phyloP scores from a whole-genome alignment of 768 basidiomycete genomes.

The Podaxis sp. region DNA sequence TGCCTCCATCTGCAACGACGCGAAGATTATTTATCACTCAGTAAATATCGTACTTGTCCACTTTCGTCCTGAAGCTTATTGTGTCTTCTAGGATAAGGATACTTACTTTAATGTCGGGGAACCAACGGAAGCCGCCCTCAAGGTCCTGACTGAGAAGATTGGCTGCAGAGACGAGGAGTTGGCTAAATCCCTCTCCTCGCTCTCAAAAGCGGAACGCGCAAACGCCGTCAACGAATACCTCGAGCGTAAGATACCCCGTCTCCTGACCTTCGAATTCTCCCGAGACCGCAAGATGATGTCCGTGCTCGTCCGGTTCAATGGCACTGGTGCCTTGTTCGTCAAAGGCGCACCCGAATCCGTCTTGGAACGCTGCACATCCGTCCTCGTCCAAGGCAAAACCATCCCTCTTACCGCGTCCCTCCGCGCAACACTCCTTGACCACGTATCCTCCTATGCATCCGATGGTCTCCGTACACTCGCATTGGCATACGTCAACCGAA shows the following conservation, averaged over 20 bases:
- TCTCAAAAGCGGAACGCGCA: constrained; percentile 63
- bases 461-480: constrained; percentile 90
- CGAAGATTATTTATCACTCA: constrained; percentile 80
- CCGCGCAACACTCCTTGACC: constrained; percentile 57
- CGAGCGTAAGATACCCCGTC: constrained; percentile 69
- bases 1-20: constrained; percentile 91
- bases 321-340: constrained; percentile 77
- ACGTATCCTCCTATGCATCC: constrained; percentile 71
- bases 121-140: constrained; percentile 96
- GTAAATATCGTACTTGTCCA: constrained; percentile 39
- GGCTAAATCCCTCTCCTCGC: constrained; percentile 50
- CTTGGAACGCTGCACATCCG: constrained; percentile 81
- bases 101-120: constrained; percentile 86
- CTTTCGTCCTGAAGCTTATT: constrained; percentile 1
- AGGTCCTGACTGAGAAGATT: constrained; percentile 93
- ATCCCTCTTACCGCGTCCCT: constrained; percentile 66
- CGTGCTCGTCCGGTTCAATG: constrained; percentile 75
- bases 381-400: constrained; percentile 59
- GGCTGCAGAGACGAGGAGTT: constrained; percentile 66
- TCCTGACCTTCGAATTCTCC: constrained; percentile 96
- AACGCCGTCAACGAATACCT: constrained; percentile 85
- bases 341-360: constrained; percentile 98
- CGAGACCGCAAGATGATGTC: constrained; percentile 99
- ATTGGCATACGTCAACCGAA: constrained; percentile 79
- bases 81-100: constrained; percentile 62